Evolutionary conservation across 2,329 filamentous ascomycete genomes (phyloP).

Genomic region (Escovopsis sp.): DNA sequence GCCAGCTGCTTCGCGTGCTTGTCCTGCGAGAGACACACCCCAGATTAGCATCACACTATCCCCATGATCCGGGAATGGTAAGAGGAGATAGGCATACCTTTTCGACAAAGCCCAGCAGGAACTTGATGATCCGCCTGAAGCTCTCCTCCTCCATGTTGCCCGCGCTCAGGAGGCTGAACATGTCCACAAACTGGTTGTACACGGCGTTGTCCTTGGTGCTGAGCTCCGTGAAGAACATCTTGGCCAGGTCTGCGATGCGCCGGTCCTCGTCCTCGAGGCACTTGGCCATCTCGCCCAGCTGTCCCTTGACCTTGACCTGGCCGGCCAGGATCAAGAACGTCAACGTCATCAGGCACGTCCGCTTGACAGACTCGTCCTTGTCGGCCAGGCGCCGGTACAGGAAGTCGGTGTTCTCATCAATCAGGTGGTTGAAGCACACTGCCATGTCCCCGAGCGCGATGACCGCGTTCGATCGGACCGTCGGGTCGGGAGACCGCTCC

Average conservation of each 20-base stretch:
- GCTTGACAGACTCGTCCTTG: slow-evolving; percentile 75
- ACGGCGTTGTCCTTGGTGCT: slow-evolving; percentile 97
- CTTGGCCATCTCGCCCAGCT: slow-evolving; percentile 97
- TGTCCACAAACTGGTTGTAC: slow-evolving; percentile 98
- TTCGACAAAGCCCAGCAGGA: slow-evolving; percentile 89
- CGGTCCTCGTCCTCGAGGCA: slow-evolving; percentile 95
- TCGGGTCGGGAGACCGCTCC: slow-evolving; percentile 83
- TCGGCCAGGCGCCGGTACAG: slow-evolving; percentile 88
- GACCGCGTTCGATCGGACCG: slow-evolving; percentile 88
- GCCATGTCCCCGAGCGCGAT: slow-evolving; percentile 98
- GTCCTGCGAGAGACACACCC: slow-evolving; percentile 43
- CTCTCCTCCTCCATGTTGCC: slow-evolving; percentile 76
- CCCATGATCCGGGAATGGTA: background rate
- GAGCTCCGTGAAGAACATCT: slow-evolving; percentile 98
- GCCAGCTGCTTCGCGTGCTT: slow-evolving; percentile 93
- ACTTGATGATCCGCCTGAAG: slow-evolving; percentile 76
- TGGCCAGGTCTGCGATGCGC: slow-evolving; percentile 78
- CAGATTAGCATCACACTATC: background rate
- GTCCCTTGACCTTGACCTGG: slow-evolving; percentile 98
- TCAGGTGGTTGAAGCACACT: slow-evolving; percentile 97
- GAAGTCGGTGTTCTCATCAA: slow-evolving; percentile 98
- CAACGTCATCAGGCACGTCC: slow-evolving; percentile 94
- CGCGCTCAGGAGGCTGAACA: slow-evolving; percentile 86
- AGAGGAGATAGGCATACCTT: slow-evolving; percentile 48
- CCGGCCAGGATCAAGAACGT: slow-evolving; percentile 95